A percentile compares a stretch with the other conserved stretches of the same genome.
phyloP scores from a whole-genome alignment of 163 green algal genomes.

The Prototheca wickerhamii region DNA sequence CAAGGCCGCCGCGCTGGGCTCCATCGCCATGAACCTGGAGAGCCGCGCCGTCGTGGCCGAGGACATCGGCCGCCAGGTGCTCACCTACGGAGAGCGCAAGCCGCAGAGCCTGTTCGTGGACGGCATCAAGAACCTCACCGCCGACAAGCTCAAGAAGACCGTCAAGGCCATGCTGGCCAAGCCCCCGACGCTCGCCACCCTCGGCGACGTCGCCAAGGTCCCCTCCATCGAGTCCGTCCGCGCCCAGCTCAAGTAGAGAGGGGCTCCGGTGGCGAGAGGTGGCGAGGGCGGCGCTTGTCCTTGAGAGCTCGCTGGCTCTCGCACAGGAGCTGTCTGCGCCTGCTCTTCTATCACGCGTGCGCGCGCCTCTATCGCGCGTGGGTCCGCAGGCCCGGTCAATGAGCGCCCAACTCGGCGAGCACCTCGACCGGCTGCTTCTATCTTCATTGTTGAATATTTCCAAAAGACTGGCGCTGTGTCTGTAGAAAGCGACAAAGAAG shows the following conservation, averaged over 20 bases:
- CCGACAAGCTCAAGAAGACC: conserved; percentile 36
- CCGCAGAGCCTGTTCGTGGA: conserved; percentile 51
- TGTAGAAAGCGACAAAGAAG: too few relatives aligned
- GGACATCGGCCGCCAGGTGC: conserved; percentile 97
- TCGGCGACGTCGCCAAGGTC: conserved; percentile 47
- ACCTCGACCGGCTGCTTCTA: too few relatives aligned
- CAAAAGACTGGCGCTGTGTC: too few relatives aligned
- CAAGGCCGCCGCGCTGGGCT: conserved; percentile 78
- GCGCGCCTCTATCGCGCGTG: too few relatives aligned
- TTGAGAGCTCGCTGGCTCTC: too few relatives aligned
- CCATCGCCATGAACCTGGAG: conserved; percentile 93
- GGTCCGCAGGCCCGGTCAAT: too few relatives aligned
- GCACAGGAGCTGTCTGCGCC: too few relatives aligned
- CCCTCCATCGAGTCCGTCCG: conserved; percentile 44
- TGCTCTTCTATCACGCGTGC: too few relatives aligned
- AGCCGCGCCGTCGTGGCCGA: conserved; percentile 75
- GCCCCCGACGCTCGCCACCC: conserved; percentile 34
- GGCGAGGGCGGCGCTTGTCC: too few relatives aligned
- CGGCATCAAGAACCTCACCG: conserved; percentile 52
- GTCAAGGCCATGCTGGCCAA: conserved; percentile 45
- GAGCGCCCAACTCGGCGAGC: too few relatives aligned
- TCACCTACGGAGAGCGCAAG: conserved; percentile 88
- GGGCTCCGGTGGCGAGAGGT: too few relatives aligned
- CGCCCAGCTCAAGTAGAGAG: conserved; percentile 33
- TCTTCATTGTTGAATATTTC: too few relatives aligned